Evolutionary conservation across 2,329 filamentous ascomycete genomes (phyloP), one percentile per base, ranked within the genome.

Genomic region (Exophiala spinifera): DNA sequence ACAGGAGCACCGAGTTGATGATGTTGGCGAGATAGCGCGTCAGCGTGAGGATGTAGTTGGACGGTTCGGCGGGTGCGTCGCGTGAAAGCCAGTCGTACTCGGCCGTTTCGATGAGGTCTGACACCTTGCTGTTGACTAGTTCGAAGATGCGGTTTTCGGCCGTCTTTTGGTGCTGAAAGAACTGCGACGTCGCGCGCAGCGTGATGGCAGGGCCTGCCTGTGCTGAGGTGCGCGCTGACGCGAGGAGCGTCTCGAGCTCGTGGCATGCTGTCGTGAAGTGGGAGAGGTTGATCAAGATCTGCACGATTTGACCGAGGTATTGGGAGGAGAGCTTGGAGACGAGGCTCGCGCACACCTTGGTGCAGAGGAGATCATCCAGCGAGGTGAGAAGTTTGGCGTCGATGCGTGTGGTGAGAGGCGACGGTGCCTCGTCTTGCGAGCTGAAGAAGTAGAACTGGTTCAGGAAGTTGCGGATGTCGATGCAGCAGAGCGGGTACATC

Each of bases 371-470:
- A 63, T 96, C 88, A 68, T 99, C 95, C n/a, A 99, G 76, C 4
- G 90, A 89, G 71, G 86, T 87, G 69, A 87, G 87, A 5, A 99
- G 78, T 0, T 91, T 95, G 61, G 95, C 88, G 62, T 99, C 94
- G 62, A 99, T 96, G 49, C 95, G 82, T 59, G 83, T 86, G 3
- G 60, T 49, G 10, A 62, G 48, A n/a, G 62, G 59, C 1, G 90
- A 88, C 61, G 96, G 89, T 60, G 94, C 87, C 67, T 97, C 97
- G 68, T 97, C 91, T 66, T 97, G 91, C 65, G 95, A 91, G 7
- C 89, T 91, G 73, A 97, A 99, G 71, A 95, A 91, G 71, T 97
- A 97, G 66, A 99, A 97, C 67, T 97, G 91, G 70, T 96, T 96
- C 56, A 97, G 77, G 70, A 99, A 97, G 70, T 96, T 96, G 37